These are phyloP conservation scores for Anthracocystis setariae DNA, from an alignment of 1,284 basidiomycete genomes.

Conservation along the genomic window DNA sequence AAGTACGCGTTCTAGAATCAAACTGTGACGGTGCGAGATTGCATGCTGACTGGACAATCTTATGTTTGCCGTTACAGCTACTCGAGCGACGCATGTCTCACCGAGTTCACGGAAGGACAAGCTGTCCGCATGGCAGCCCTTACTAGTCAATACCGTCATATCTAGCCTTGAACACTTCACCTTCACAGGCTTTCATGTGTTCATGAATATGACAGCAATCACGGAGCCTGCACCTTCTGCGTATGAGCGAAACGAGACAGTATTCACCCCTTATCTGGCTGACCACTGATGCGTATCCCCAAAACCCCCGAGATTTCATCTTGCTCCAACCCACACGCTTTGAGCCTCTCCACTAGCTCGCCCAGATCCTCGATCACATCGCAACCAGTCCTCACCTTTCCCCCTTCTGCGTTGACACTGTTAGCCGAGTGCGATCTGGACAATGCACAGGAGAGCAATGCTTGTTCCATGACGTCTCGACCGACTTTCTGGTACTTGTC, in stretches of 20 bases:
- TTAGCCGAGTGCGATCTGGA: slow-evolving; percentile 20
- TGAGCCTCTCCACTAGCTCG: slow-evolving; percentile 31
- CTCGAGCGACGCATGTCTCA: slow-evolving; percentile 47
- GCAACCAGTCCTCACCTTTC: slow-evolving; percentile 36
- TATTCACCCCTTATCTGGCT: neutral
- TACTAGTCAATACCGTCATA: slow-evolving; percentile 22
- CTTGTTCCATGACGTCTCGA: slow-evolving; percentile 7
- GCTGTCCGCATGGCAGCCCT: slow-evolving; percentile 47
- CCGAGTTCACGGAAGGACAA: slow-evolving; percentile 50
- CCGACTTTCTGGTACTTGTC: neutral
- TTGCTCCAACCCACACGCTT: slow-evolving; percentile 16
- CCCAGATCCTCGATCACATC: slow-evolving; percentile 44
- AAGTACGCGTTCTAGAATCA: slow-evolving; percentile 13
- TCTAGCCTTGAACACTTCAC: no score
- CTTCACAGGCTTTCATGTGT: no score
- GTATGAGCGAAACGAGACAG: neutral
- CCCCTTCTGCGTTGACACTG: neutral
- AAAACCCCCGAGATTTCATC: slow-evolving; percentile 28
- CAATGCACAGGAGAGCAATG: slow-evolving; percentile 33
- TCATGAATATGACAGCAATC: neutral
- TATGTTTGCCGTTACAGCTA: slow-evolving; percentile 17
- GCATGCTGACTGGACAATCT: neutral
- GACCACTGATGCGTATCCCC: slow-evolving; percentile 14
- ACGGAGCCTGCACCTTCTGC: no score
- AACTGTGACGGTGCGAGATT: neutral